A percentile compares a stretch with the other conserved stretches of the same genome.
phyloP scores from a whole-genome alignment of 2,329 filamentous ascomycete genomes.

The Paecilomyces dactylethromorphus region DNA sequence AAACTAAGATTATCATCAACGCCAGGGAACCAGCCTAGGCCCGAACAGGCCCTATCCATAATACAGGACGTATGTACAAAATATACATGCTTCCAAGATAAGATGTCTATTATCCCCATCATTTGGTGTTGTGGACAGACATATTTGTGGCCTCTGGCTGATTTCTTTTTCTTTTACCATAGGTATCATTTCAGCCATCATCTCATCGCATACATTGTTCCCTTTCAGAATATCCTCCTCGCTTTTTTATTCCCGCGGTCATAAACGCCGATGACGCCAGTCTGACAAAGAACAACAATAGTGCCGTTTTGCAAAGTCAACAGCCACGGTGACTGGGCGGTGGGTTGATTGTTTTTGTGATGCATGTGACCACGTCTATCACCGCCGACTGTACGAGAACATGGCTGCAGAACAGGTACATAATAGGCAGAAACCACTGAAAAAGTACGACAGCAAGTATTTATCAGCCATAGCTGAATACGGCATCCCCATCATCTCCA shows the following conservation, averaged over 20 bases:
- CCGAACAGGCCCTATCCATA: background rate
- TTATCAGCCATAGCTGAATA: slow-evolving; percentile 1
- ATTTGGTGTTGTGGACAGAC: background rate
- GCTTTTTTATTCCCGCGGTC: background rate
- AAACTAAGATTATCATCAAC: background rate
- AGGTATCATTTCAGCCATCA: background rate
- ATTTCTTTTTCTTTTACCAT: background rate
- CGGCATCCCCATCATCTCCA: background rate
- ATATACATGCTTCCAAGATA: background rate
- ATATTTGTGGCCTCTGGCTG: background rate
- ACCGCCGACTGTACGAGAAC: background rate
- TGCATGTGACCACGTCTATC: background rate
- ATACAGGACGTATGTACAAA: background rate
- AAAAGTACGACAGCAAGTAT: background rate
- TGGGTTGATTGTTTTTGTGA: background rate
- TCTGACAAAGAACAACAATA: background rate
- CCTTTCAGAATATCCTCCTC: background rate
- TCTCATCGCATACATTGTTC: background rate
- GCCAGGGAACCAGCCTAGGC: background rate
- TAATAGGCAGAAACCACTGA: background rate
- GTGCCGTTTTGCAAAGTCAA: background rate
- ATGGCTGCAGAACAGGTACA: background rate
- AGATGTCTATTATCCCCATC: background rate
- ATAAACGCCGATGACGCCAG: background rate
- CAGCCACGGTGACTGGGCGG: background rate